phyloP scores from a whole-genome alignment of 108 stramenopile species.

The Skeletonema menzelii region DNA sequence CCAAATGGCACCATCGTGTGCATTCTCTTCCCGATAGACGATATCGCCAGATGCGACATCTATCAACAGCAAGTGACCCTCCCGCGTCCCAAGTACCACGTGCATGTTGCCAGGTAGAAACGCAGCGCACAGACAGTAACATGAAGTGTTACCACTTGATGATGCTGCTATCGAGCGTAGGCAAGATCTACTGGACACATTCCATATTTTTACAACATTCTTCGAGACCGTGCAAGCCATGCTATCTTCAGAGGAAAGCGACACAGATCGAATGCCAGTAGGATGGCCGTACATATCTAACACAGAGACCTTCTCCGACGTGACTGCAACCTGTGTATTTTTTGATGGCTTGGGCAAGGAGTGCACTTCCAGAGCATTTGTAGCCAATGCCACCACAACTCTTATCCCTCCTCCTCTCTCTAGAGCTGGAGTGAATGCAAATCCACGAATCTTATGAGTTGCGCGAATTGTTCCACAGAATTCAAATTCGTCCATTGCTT shows the following conservation, averaged over 20 bases:
- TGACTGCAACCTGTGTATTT: conserved; percentile 14
- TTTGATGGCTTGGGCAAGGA: conserved; percentile 50
- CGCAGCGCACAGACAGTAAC: conserved; percentile 88
- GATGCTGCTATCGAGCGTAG: conserved; percentile 71
- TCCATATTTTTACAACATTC: conserved; percentile 92
- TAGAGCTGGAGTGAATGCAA: conserved; percentile 61
- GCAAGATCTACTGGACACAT: conserved; percentile 79
- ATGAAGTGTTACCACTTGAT: conserved; percentile 35
- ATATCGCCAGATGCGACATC: conserved; percentile 88
- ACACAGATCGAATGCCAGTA: conserved; percentile 92
- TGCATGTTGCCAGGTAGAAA: conserved; percentile 93
- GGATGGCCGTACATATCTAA: conserved; percentile 94
- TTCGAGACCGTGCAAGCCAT: conserved; percentile 90
- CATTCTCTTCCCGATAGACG: conserved; percentile 64
- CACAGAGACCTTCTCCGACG: conserved; percentile 48
- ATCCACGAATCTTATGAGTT: conserved; percentile 83
- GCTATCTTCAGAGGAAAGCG: conserved; percentile 86
- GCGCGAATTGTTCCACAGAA: conserved; percentile 74
- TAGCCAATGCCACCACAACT: conserved; percentile 82
- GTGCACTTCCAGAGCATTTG: conserved; percentile 91
- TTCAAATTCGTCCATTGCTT: conserved; percentile 94
- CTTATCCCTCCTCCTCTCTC: conserved; percentile 69
- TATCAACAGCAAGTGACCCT: conserved; percentile 79
- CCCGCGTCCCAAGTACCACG: conserved; percentile 83
- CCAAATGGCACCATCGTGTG: conserved; percentile 91